Evolutionary conservation across 2,329 filamentous ascomycete genomes (phyloP).

Genomic region (Alternaria sp.): DNA sequence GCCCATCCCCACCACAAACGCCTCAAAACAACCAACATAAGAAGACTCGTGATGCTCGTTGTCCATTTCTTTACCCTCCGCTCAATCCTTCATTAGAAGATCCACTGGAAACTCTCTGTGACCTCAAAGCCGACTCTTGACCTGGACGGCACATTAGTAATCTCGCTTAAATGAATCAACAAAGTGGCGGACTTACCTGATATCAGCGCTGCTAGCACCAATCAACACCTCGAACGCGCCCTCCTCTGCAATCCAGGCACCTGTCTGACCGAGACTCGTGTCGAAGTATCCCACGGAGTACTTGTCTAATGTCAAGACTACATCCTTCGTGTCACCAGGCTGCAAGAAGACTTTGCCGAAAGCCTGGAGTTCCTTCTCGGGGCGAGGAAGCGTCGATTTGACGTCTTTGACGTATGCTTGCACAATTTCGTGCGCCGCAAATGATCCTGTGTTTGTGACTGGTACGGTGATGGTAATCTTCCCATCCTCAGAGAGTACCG

Average conservation of each 20-base stretch:
- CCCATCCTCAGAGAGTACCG: slow-evolving; percentile 54
- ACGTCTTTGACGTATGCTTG: slow-evolving; percentile 72
- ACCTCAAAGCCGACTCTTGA: slow-evolving; percentile 62
- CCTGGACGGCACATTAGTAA: slow-evolving; percentile 44
- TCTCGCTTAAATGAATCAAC: not conserved
- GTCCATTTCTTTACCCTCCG: not conserved
- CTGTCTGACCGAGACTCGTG: slow-evolving; percentile 54
- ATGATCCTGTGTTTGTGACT: slow-evolving; percentile 63
- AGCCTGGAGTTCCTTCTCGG: slow-evolving; percentile 73
- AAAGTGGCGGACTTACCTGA: slow-evolving; percentile 57
- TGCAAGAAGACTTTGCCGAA: slow-evolving; percentile 59
- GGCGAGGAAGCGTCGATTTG: slow-evolving; percentile 67
- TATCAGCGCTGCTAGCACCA: slow-evolving; percentile 68
- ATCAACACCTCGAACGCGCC: slow-evolving; percentile 67
- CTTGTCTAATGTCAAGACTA: slow-evolving; percentile 49
- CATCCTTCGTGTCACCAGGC: slow-evolving; percentile 45
- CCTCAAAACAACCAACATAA: slow-evolving; percentile 1
- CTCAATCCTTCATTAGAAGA: slow-evolving; percentile 54
- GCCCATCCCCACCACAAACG: not conserved
- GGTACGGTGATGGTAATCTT: slow-evolving; percentile 57
- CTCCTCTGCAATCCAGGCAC: slow-evolving; percentile 70
- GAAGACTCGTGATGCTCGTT: slow-evolving; percentile 8
- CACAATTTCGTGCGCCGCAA: slow-evolving; percentile 68
- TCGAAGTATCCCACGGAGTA: slow-evolving; percentile 67
- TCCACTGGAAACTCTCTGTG: slow-evolving; percentile 69